Evolutionary conservation across 164 flowering plant genomes (phyloP), one percentile per base, ranked within the genome.

Genomic region (grape (Vitis vinifera)): DNA sequence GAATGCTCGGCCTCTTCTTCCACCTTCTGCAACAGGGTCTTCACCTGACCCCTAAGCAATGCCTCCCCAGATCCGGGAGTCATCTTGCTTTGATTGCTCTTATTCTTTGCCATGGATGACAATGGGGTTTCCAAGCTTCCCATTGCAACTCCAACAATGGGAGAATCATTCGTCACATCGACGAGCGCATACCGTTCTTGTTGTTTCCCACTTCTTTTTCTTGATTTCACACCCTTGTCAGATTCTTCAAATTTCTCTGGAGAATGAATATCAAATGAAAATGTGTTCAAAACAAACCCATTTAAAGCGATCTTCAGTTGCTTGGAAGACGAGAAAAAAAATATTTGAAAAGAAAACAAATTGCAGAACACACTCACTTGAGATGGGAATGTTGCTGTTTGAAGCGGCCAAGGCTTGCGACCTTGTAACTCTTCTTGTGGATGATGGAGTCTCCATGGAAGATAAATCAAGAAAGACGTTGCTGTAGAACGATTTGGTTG

Each of bases 11-110:
- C 86, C 72, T 86, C 97, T 78, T 91, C 97, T 72, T 91, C 97
- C 23, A 92, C 95, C 71, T 81, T 91, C 81, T 93, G 96, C 77
- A 94, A 67, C 1, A 94, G 87, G 53, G 84, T 84, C 82, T 93
- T 89, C 19, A 91, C 98, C 65, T 92, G 97, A 51, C 91, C 87
- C 66, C 99, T 81, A 4, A 95, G 83, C 55, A 93, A 66, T 8
- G 91, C 88, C 79, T 95, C 99, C 0, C 98, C 99, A 1, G 98
- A 89, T 0, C 97, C 94, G 3, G 97, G 98, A 0, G 98, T 94
- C 15, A 47, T 67, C 73, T 77, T 81, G 16, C 55, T 68, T 52
- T 50, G 69, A 8, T 44, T 74, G 63, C 58, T 77, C 27, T 75
- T 68, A 67, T 75, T 81, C 75, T 85, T 91, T 9, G 76, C 71